Evolutionary conservation across 257 asterid species (phyloP), one percentile per base, ranked within the genome.

Genomic region (Nicotiana tabacum): DNA sequence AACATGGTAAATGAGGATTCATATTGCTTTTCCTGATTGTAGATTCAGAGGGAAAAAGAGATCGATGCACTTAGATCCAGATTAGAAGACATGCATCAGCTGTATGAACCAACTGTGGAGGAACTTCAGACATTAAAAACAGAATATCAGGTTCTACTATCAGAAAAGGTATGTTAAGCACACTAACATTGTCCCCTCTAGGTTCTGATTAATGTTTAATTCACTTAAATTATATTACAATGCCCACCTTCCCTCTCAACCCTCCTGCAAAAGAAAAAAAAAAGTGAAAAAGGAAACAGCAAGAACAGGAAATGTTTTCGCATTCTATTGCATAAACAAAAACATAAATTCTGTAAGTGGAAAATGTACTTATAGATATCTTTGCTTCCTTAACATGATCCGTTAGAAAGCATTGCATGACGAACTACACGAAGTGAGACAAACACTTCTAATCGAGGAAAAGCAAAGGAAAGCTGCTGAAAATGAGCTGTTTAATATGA

Each of bases 391-490:
- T 35, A 81, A 68, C 77, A 83, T 61, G 66, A 68, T 57, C 69
- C 82, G 62, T 66, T 85, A 95, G 98, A 89, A 80, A 81, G 85
- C 85, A 86, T 87, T 91, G 74, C 51, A 72, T 61, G 87, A 87
- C 24, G 97, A 95, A 84, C 88, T 95, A 70, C 87, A 89, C 69
- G 87, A 89, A 11, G 77, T 86, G 84, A 84, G 86, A 81, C 92
- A 90, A 85, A 67, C 91, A 69, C 95, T 90, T 85, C 87, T 86
- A 84, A 84, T 77, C 62, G 95, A 91, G 92, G 97, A 92, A 89
- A 92, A 84, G 74, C 90, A 83, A 84, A 88, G 97, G 87, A 92
- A 85, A 85, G 92, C 91, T 85, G 94, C 92, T 83, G 99, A 92
- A 92, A 83, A 84, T 24, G 94, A 93, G 86, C 91, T 95, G 84